Evolutionary conservation across 139 green algal genomes (phyloP).

Genomic region (Picochlorum sp.): DNA sequence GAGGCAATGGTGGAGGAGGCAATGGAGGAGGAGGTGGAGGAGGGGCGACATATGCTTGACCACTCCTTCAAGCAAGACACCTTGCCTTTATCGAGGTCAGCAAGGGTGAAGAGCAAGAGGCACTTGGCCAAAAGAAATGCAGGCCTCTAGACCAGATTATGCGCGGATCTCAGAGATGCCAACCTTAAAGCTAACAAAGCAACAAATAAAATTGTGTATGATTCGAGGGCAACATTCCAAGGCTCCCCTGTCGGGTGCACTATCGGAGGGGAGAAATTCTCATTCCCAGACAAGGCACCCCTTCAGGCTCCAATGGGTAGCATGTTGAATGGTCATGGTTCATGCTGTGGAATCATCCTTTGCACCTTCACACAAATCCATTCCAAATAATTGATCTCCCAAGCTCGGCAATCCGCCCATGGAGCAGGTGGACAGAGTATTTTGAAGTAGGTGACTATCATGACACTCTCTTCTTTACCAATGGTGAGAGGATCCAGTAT

Average conservation of each 20-base stretch:
- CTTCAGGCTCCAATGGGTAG: background rate
- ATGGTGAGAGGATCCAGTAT: slow-evolving; percentile 1
- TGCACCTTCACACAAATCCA: slow-evolving; percentile 4
- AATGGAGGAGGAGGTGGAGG: background rate
- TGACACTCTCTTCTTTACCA: background rate
- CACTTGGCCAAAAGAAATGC: slow-evolving; percentile 2
- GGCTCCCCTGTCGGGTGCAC: background rate
- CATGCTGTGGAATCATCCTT: background rate
- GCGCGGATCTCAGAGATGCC: slow-evolving; percentile 4
- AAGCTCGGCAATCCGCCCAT: background rate
- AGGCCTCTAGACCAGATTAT: slow-evolving; percentile 1
- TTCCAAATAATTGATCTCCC: background rate
- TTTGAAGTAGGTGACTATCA: slow-evolving; percentile 4
- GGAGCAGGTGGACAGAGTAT: background rate
- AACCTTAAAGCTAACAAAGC: background rate
- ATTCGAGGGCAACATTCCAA: background rate
- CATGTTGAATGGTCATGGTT: background rate
- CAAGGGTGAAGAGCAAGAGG: background rate
- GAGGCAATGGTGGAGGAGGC: background rate
- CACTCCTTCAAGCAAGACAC: slow-evolving; percentile 1
- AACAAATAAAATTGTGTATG: background rate
- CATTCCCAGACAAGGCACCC: background rate
- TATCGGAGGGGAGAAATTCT: slow-evolving; percentile 2
- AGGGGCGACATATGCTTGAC: background rate
- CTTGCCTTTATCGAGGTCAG: background rate